Evolutionary conservation across 2,329 filamentous ascomycete species (phyloP), one percentile per base, ranked within the genome.

Genomic region (Didymellaceae sp.): DNA sequence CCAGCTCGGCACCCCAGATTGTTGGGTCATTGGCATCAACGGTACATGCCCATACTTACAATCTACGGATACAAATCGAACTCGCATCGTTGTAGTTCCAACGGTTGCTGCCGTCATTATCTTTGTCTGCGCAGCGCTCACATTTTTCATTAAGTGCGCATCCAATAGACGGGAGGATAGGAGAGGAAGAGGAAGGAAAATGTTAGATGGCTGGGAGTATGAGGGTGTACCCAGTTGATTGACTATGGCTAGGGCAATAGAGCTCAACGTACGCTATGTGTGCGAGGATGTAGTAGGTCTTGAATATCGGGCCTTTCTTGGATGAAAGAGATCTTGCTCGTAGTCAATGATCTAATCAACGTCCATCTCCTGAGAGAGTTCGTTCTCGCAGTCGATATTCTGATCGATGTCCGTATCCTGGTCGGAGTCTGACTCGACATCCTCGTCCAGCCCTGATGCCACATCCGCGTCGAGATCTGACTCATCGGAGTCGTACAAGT

Each of bases 101-200:
- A 82, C 81, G 0, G 79, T 88, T 17, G 85, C 84, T 1, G 83
- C 81, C 5, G 76, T 88, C 5, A 81, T 88, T 17, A 82, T 88
- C 2, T 77, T 86, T 38, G 74, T 86, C 14, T 68, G 86, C n/a
- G 79, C 82, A 0, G 80, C 78, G 0, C 65, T 87, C 62, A 87
- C 83, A 0, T 67, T 86, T 10, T 84, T 87, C 56, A 80, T 85
- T 40, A 88, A 88, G 63, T 86, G 83, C 63, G 85, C 84, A 54
- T 79, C 82, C 4, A 86, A 87, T 66, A 70, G 84, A 52, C 76
- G 77, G 32, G 80, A 79, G 57, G 80, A 77, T 35, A 75, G 78
- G 55, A 77, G 78, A 37, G 75, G 76, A 20, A 78, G 77, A 61
- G 78, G 80, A 60, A 75, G 82, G 52, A 72, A 71, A 38, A 71